phyloP scores from a whole-genome alignment of 1,284 basidiomycete species.

The Boletus chippewaensis region DNA sequence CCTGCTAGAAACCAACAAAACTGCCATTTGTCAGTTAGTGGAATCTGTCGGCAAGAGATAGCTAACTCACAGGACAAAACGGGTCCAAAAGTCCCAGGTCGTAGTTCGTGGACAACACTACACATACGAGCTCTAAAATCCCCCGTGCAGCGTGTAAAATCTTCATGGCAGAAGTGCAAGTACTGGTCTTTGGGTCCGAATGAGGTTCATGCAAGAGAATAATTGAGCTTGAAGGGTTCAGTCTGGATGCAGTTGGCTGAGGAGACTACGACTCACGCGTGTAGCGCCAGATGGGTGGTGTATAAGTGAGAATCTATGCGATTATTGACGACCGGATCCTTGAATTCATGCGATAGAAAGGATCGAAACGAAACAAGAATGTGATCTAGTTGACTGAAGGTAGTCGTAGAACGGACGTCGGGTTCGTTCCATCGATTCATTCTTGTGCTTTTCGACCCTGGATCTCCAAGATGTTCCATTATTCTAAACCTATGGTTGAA shows the following conservation, averaged over 20 bases:
- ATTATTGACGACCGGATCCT: conserved; percentile 49
- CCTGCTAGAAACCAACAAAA: conserved; percentile 66
- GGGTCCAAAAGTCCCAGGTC: conserved; percentile 24
- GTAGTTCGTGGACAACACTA: conserved; percentile 60
- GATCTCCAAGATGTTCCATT: conserved; percentile 51
- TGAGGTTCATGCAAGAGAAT: conserved; percentile 70
- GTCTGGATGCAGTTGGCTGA: conserved; percentile 2
- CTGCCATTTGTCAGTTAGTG: conserved; percentile 30
- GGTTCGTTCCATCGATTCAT: conserved; percentile 27
- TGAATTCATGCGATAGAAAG: conserved; percentile 53
- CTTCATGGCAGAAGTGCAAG: conserved; percentile 60
- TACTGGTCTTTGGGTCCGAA: conserved; percentile 48
- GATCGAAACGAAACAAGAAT: conserved; percentile 50
- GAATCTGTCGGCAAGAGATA: not conserved
- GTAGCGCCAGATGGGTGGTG: conserved; percentile 52
- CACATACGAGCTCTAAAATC: conserved; percentile 62
- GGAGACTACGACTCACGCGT: conserved; percentile 45
- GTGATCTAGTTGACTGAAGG: conserved; percentile 61
- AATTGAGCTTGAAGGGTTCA: conserved; percentile 40
- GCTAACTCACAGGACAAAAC: conserved; percentile 8
- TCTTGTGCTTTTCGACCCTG: conserved; percentile 17
- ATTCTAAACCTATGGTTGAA: conserved; percentile 65
- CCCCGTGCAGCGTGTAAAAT: conserved; percentile 58
- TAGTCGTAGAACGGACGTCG: conserved; percentile 52
- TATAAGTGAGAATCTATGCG: conserved; percentile 63